Evolutionary conservation across 306 rosid species (phyloP), one percentile per base, ranked within the genome.

Genomic region (Malus sylvestris): DNA sequence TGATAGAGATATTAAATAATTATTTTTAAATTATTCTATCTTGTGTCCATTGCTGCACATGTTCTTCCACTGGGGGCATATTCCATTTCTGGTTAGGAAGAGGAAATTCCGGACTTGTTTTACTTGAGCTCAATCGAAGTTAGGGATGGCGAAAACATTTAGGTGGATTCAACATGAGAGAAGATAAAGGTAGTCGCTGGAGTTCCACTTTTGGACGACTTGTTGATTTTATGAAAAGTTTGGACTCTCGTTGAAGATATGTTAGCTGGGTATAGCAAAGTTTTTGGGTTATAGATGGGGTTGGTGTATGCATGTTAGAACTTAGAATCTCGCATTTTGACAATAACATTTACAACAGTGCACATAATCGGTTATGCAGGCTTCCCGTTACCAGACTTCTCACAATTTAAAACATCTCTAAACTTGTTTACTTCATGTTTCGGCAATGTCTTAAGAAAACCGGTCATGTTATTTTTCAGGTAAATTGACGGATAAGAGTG

Each of bases 401-500:
- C 4, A 13, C 42, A 38, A 38, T 38, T 38, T 38, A 38, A 27
- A 8, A 27, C 11, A 69, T 75, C 73, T 32, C 51, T 66, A 22
- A n/a, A 40, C 22, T 15, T 74, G 1, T 22, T 69, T 69, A 3
- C 12, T 59, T 82, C 22, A 42, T 35, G 70, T 60, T n/a, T n/a
- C n/a, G 44, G 68, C 42, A 52, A 30, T 53, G 18, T 16, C 18
- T 15, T 51, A 57, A 49, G 22, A 23, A 40, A 67, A 18, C 60
- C n/a, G 49, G 22, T 58, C 23, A 2, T 58, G 33, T 62, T 10
- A 64, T 6, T 67, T 76, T 70, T 42, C 86, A 92, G 99, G 97
- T 15, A 95, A 95, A 73, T 86, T 95, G 85, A 89, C 96, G 1
- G 97, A 90, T 76, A 95, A 95, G 86, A 95, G 99, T 79, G 99